These are phyloP conservation scores for Komagataella kurtzmanii DNA, from an alignment of 805 yeast genomes.

Conservation along the genomic window DNA sequence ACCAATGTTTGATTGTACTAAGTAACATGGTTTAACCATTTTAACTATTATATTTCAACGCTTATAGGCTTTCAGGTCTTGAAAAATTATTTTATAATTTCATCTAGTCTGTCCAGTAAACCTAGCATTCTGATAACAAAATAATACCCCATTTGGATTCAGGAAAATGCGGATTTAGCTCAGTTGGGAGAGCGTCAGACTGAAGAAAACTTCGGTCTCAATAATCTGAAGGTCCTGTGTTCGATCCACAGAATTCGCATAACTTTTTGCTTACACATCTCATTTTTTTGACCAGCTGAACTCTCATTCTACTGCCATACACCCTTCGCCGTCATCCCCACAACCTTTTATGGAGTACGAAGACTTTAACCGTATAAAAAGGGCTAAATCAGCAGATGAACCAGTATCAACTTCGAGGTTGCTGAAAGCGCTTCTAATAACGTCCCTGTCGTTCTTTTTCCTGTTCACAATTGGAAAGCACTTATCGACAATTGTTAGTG, in stretches of 20 bases:
- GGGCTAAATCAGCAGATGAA: not conserved
- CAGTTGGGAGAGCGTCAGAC: conserved; percentile 8
- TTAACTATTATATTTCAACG: too few relatives aligned
- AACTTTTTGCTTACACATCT: conserved; percentile 1
- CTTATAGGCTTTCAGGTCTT: too few relatives aligned
- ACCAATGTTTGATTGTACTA: too few relatives aligned
- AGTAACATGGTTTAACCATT: too few relatives aligned
- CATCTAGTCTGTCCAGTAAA: too few relatives aligned
- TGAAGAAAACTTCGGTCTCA: conserved; percentile 4
- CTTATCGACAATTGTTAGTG: not conserved
- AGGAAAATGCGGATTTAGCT: conserved; percentile 6
- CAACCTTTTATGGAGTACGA: not conserved
- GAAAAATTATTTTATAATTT: too few relatives aligned
- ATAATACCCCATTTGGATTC: not conserved
- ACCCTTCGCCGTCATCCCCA: not conserved
- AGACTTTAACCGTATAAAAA: not conserved
- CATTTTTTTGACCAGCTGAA: not conserved
- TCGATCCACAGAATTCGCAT: conserved; percentile 73
- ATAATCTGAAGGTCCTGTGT: conserved; percentile 76
- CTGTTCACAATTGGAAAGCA: not conserved
- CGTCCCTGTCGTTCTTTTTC: not conserved
- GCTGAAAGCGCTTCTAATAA: conserved; percentile 1
- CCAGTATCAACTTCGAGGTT: not conserved
- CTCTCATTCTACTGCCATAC: too few relatives aligned
- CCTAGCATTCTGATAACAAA: too few relatives aligned